These are phyloP conservation scores for Leptographium galeiforme DNA, from an alignment of 2,329 filamentous ascomycete species.

Conservation along the genomic window DNA sequence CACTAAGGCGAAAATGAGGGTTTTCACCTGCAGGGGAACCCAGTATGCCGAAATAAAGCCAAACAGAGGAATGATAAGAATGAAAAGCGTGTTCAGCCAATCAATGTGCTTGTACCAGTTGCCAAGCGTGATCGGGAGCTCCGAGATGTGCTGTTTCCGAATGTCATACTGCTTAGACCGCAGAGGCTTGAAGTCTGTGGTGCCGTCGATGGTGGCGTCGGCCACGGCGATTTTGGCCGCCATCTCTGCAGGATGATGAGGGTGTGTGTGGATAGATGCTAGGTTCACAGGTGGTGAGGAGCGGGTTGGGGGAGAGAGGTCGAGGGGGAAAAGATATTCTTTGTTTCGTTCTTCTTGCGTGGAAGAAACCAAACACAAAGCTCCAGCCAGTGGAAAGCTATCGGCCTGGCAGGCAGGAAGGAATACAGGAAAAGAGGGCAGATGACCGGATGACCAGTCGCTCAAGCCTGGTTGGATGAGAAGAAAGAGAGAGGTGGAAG, in stretches of 20 bases:
- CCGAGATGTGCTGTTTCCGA: conserved; percentile 74
- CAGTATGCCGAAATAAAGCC: conserved; percentile 65
- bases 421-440: not conserved
- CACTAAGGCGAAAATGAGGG: conserved; percentile 55
- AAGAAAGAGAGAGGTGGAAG: not conserved
- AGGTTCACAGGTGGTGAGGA: not conserved
- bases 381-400: conserved; percentile 5
- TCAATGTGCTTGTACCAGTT: conserved; percentile 93
- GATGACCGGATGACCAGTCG: not conserved
- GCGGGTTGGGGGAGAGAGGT: not conserved
- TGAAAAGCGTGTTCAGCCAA: conserved; percentile 79
- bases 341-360: not conserved
- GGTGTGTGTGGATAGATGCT: not conserved
- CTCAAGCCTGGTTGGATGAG: not conserved
- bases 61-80: conserved; percentile 61
- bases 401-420: not conserved
- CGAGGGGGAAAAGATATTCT: not conserved
- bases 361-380: not conserved
- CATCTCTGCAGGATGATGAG: conserved; percentile 14
- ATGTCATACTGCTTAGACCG: conserved; percentile 34
- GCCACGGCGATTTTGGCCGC: conserved; percentile 25
- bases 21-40: conserved; percentile 61
- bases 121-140: conserved; percentile 61
- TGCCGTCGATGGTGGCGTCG: conserved; percentile 35
- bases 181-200: conserved; percentile 39